Conservation (phyloP, 2,329 filamentous ascomycete genomes). For the Aphanocladium album region DNA sequence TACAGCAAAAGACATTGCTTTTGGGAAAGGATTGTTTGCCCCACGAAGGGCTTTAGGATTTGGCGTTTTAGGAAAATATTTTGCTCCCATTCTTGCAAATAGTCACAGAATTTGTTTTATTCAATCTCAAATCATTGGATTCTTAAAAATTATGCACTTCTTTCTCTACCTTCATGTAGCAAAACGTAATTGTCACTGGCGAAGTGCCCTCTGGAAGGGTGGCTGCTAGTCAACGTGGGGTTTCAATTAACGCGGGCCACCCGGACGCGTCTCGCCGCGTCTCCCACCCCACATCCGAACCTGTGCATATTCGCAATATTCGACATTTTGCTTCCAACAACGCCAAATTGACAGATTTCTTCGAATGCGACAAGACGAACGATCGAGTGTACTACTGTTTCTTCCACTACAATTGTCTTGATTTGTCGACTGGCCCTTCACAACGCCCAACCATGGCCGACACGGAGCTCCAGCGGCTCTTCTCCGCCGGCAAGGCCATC, state of each 20-base stretch:
- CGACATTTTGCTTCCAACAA: background rate
- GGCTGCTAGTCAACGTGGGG: background rate
- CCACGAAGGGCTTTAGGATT: background rate
- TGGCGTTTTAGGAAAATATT: background rate
- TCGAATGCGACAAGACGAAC: background rate
- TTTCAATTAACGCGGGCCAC: conserved; percentile 12
- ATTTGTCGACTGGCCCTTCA: too few species aligned
- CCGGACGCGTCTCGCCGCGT: conserved; percentile 12
- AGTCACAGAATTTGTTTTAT: background rate
- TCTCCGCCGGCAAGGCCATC: conserved; percentile 44
- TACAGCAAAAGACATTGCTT: background rate
- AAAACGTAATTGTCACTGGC: background rate
- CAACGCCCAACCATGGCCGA: too few species aligned
- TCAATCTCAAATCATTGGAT: background rate
- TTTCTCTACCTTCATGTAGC: background rate
- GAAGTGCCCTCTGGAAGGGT: background rate
- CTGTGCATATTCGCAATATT: background rate
- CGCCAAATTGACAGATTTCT: background rate
- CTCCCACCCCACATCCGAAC: conserved; percentile 11
- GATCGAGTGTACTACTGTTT: background rate
- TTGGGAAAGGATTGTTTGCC: background rate
- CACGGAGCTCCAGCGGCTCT: conserved; percentile 29
- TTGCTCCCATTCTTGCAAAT: background rate
- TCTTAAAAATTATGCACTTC: background rate
- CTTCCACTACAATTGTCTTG: too few species aligned